Evolutionary conservation across 768 basidiomycete species (phyloP).

Genomic region (Pleurotus djamor): DNA sequence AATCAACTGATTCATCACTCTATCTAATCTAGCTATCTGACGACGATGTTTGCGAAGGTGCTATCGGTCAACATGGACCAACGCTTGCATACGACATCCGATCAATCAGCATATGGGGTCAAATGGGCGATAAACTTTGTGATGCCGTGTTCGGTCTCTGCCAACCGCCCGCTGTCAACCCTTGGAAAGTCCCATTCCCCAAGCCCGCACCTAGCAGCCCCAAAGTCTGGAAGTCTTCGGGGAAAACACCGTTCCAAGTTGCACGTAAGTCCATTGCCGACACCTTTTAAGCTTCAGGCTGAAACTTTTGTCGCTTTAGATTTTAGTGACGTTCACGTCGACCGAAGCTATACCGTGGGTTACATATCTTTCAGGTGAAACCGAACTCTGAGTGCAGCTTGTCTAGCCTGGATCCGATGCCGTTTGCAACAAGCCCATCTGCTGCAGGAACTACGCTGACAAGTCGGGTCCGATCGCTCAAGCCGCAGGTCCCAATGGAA

Average conservation of each 20-base stretch:
- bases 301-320: conserved; percentile 15
- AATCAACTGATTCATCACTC: background rate
- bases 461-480: conserved; percentile 28
- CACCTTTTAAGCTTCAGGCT: too few relatives aligned
- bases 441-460: conserved; percentile 52
- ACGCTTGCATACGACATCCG: conserved; percentile 58
- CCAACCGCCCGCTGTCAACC: conserved; percentile 41
- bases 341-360: conserved; percentile 49
- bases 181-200: conserved; percentile 43
- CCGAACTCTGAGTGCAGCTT: background rate
- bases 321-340: conserved; percentile 64
- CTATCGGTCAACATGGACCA: conserved; percentile 48
- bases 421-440: conserved; percentile 61
- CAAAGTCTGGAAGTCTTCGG: conserved; percentile 28
- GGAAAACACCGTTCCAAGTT: conserved; percentile 48
- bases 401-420: conserved; percentile 48
- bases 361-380: background rate
- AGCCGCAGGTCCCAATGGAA: conserved; percentile 50
- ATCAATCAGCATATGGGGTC: conserved; percentile 39
- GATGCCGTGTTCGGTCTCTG: conserved; percentile 55
- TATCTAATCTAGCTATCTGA: conserved; percentile 40
- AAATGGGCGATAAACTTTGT: conserved; percentile 54
- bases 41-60: conserved; percentile 56
- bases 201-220: conserved; percentile 34
- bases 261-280: too few relatives aligned